Conservation (phyloP, 2,329 filamentous ascomycete species). For the Penicillium brasilianum region DNA sequence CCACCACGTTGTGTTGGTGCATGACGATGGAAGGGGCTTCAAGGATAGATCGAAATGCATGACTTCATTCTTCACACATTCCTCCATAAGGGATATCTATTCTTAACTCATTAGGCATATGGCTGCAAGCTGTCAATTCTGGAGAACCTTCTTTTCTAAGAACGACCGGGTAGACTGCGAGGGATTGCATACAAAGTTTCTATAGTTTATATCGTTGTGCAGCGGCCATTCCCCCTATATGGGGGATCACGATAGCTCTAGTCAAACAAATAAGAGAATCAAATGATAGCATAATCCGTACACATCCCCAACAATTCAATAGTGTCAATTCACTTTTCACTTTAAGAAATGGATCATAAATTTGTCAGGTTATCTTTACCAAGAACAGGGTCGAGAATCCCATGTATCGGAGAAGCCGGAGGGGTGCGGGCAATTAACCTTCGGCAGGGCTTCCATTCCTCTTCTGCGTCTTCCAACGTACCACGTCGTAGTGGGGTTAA, state of each 20-base stretch:
- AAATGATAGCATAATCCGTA: too few species aligned
- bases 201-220: background rate
- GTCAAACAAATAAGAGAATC: too few species aligned
- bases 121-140: background rate
- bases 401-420: background rate
- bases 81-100: background rate
- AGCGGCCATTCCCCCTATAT: background rate
- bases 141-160: background rate
- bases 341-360: too few species aligned
- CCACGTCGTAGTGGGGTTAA: background rate
- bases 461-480: slow-evolving; percentile 9
- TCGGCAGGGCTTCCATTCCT: slow-evolving; percentile 23
- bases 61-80: background rate
- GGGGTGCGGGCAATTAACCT: slow-evolving; percentile 17
- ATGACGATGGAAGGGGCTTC: background rate
- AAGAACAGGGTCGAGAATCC: background rate
- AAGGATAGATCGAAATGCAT: background rate
- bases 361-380: background rate
- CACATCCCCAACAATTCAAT: too few species aligned
- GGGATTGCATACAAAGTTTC: background rate
- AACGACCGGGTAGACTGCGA: background rate
- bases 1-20: background rate
- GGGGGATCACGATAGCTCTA: too few species aligned
- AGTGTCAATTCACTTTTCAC: too few species aligned
- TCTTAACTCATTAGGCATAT: background rate